phyloP scores from a whole-genome alignment of 768 basidiomycete genomes.

The Agrocybe chaxingu region DNA sequence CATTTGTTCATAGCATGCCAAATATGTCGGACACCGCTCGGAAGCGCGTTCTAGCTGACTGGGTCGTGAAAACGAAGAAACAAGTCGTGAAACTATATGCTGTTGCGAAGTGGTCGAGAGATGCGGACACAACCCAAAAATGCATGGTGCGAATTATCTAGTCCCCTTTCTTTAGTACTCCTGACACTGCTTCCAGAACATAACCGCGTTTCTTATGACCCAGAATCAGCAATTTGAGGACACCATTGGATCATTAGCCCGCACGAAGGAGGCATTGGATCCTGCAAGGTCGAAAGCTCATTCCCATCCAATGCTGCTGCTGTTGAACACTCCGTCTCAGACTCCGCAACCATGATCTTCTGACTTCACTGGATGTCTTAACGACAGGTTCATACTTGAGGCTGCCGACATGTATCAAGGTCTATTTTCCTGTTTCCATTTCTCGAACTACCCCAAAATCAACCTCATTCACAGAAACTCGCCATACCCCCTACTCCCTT shows the following conservation, averaged over 20 bases:
- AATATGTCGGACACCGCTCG: constrained; percentile 79
- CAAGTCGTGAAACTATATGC: constrained; percentile 89
- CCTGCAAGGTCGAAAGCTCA: constrained; percentile 60
- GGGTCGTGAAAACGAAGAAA: constrained; percentile 87
- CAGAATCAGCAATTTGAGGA: constrained; percentile 84
- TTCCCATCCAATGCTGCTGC: neutral
- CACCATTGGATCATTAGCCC: constrained; percentile 57
- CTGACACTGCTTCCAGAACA: constrained; percentile 51
- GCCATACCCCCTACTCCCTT: constrained; percentile 64
- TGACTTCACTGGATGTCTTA: constrained; percentile 88
- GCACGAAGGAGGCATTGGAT: constrained; percentile 67
- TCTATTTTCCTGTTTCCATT: constrained; percentile 23
- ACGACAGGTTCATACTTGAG: constrained; percentile 83
- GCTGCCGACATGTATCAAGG: constrained; percentile 81
- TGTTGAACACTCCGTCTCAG: constrained; percentile 33
- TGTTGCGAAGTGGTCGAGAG: constrained; percentile 82
- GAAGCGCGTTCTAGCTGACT: constrained; percentile 81
- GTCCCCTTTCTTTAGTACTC: neutral
- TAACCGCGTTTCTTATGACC: constrained; percentile 80
- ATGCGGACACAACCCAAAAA: constrained; percentile 80
- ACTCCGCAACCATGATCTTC: constrained; percentile 88
- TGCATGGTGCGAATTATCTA: constrained; percentile 58
- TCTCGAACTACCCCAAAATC: constrained; percentile 3
- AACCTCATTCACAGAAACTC: constrained; percentile 50
- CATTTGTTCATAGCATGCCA: constrained; percentile 49